Conservation (phyloP, 495 filamentous ascomycete species). For the Penicillium coprophilum region DNA sequence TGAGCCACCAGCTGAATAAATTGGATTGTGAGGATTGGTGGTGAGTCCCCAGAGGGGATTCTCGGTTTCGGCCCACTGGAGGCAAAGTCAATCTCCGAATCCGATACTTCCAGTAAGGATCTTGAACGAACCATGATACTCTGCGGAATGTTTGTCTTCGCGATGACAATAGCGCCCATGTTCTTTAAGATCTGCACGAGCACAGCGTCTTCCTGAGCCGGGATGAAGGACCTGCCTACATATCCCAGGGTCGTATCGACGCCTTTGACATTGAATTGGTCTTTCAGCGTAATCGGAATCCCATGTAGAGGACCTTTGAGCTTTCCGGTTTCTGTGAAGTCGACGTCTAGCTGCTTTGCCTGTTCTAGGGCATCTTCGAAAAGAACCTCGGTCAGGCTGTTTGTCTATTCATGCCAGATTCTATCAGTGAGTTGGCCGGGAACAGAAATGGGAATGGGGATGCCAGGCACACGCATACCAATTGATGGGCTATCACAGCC, state of each 20-base stretch:
- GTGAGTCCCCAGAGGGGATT: slow-evolving; percentile 58
- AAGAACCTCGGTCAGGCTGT: slow-evolving; percentile 64
- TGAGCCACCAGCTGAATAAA: slow-evolving; percentile 56
- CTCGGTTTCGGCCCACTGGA: slow-evolving; percentile 51
- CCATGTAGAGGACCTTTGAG: slow-evolving; percentile 63
- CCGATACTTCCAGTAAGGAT: not conserved
- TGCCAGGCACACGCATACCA: slow-evolving; percentile 34
- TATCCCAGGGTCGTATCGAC: slow-evolving; percentile 60
- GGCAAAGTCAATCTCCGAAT: not conserved
- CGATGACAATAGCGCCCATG: slow-evolving; percentile 56
- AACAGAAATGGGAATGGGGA: not conserved
- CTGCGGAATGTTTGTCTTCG: slow-evolving; percentile 62
- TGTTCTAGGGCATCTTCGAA: slow-evolving; percentile 60
- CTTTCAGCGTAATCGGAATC: slow-evolving; percentile 63
- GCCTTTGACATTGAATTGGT: slow-evolving; percentile 65
- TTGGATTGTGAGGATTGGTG: slow-evolving; percentile 47
- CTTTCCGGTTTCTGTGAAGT: slow-evolving; percentile 44
- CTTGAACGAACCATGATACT: slow-evolving; percentile 46
- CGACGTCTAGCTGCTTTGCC: slow-evolving; percentile 55
- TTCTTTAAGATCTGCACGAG: slow-evolving; percentile 47
- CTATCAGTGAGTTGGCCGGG: not conserved
- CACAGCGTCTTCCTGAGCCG: slow-evolving; percentile 49
- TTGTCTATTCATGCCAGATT: slow-evolving; percentile 33
- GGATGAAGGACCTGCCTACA: slow-evolving; percentile 50
- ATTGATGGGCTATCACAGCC: slow-evolving; percentile 56